Evolutionary conservation across 2,329 filamentous ascomycete species (phyloP), one percentile per base, ranked within the genome.

Genomic region (Neofusicoccum sp.): DNA sequence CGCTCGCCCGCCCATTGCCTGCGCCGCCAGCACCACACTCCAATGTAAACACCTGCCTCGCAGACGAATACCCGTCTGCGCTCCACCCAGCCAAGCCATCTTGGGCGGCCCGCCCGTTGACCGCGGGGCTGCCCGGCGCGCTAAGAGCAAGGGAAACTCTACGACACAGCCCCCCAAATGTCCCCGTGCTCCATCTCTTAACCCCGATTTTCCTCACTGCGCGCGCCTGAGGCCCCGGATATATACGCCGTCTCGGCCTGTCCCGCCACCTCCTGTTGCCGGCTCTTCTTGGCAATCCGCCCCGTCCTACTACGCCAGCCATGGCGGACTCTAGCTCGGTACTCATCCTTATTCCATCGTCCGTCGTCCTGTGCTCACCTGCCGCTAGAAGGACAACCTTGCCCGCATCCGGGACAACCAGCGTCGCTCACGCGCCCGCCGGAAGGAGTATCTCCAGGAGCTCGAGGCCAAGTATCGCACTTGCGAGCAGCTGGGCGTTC

Each of bases 381-480:
- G n/a, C n/a, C n/a, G n/a, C n/a, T 34, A 70, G 59, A 66, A 60
- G 36, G 72, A 76, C 58, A 78, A 78, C 57, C 74, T 80, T 34
- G 82, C 84, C 48, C 86, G 89, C 61, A 87, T 91, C 65, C 84
- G 89, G 65, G 87, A 92, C 68, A 93, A 92, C 68, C 89, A 92
- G 71, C 82, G 89, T 60, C 85, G 89, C 63, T 90, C 87, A n/a
- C 85, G 89, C 58, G 88, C 88, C 47, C 83, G 89, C 36, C 82
- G 86, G 64, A 90, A 89, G 76, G 88, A 90, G 69, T 91, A 92
- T 69, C 76, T 91, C 40, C 79, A 86, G 63, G 86, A 89, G 60
- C 81, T 91, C 30, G 88, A 92, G 73, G 77, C 81, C 58, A 86
- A 85, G 62, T 75, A 88, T 61, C 82, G 85, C 48, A 75, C 77